phyloP scores from a whole-genome alignment of 2,329 filamentous ascomycete genomes.

The Microsporum ferrugineum region DNA sequence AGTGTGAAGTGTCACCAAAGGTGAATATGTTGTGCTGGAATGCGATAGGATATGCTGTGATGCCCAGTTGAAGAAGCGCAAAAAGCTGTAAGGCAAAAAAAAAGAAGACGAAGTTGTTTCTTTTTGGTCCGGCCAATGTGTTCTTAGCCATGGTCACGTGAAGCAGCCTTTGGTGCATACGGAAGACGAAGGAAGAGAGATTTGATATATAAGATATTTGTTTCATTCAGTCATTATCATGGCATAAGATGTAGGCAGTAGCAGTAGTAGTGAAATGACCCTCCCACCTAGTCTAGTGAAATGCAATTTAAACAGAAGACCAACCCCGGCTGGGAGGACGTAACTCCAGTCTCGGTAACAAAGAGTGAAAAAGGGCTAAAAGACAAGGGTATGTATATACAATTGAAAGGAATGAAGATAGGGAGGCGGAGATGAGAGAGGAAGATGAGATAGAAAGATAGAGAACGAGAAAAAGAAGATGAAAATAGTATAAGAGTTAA shows the following conservation, averaged over 20 bases:
- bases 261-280: neutral
- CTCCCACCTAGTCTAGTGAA: neutral
- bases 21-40: neutral
- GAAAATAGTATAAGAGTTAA: neutral
- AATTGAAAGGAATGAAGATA: neutral
- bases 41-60: neutral
- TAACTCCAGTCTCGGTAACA: neutral
- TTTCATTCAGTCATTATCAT: conserved; percentile 1
- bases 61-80: neutral
- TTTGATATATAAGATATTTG: neutral
- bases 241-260: neutral
- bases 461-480: neutral
- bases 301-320: neutral
- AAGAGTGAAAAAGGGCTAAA: neutral
- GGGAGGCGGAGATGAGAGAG: conserved; percentile 6
- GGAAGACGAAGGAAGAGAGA: neutral
- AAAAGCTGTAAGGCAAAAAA: neutral
- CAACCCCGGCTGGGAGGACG: neutral
- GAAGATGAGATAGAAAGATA: neutral
- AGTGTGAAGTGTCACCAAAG: neutral
- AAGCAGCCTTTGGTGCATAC: neutral
- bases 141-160: neutral
- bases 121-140: neutral
- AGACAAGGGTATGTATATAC: neutral
- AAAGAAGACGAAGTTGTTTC: neutral